Conservation (phyloP, 225 moss, liverwort and hornwort genomes). For the Bryoerythrophyllum caledonicum region DNA sequence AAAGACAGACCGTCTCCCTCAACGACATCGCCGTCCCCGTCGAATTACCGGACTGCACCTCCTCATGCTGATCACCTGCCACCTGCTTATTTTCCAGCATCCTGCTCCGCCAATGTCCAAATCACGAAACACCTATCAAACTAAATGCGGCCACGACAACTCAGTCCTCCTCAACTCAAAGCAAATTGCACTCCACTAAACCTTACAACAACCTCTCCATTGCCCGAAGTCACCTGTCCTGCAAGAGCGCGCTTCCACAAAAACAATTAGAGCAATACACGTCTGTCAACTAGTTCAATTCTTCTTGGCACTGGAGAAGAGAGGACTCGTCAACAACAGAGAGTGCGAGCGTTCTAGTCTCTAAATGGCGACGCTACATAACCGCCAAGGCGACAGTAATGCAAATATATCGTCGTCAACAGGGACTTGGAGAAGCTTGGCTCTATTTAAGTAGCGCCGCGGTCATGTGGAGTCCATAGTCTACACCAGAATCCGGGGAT, state of each 20-base stretch:
- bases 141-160: not conserved
- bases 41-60: not conserved
- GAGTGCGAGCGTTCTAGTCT: not conserved
- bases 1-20: conserved; percentile 11
- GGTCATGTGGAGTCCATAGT: not conserved
- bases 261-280: not conserved
- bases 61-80: conserved; percentile 21
- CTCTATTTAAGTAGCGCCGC: conserved; percentile 12
- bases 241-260: too few relatives aligned
- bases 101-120: not conserved
- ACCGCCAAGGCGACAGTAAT: not conserved
- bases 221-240: not conserved
- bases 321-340: not conserved
- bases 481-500: conserved; percentile 33
- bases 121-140: not conserved
- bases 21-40: not conserved
- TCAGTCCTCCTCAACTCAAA: not conserved
- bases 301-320: not conserved
- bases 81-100: conserved; percentile 24
- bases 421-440: conserved; percentile 20
- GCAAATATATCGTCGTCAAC: not conserved
- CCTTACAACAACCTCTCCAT: not conserved
- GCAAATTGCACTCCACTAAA: not conserved
- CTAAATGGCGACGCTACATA: not conserved
- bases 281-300: not conserved